These are phyloP conservation scores for Arctium lappa DNA, from an alignment of 129 eudicot species.

Conservation along the genomic window DNA sequence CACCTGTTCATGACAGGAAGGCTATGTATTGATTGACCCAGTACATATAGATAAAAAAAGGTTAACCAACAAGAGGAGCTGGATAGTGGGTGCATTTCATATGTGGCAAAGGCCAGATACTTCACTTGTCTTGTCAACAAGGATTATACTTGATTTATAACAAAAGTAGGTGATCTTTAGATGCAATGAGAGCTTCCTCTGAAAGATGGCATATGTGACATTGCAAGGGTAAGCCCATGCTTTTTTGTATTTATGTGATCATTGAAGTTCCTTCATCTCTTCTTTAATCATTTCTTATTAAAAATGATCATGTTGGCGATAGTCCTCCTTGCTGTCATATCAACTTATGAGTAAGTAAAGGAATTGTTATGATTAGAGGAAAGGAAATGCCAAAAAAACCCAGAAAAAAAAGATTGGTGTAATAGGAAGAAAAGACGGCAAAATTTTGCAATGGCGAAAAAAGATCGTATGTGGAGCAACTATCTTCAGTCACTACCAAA, in stretches of 20 bases:
- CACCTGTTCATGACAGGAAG: too few species aligned
- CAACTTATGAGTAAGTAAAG: background rate
- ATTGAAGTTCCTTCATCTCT: background rate
- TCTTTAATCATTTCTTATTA: too few species aligned
- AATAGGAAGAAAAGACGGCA: background rate
- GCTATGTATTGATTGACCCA: background rate
- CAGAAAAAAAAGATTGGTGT: background rate
- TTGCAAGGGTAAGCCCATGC: background rate
- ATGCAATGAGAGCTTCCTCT: background rate
- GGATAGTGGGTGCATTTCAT: background rate
- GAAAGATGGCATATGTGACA: background rate
- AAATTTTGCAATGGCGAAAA: background rate
- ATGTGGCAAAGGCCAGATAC: background rate
- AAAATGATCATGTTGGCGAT: too few species aligned
- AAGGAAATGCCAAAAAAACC: background rate
- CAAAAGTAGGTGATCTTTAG: background rate
- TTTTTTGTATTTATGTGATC: background rate
- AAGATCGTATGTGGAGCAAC: background rate
- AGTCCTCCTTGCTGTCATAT: background rate
- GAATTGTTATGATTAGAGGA: background rate
- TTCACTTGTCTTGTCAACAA: background rate
- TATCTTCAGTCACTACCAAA: background rate
- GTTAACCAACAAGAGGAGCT: background rate
- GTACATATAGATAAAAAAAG: background rate
- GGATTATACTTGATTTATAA: background rate